Evolutionary conservation across 148 eudicot genomes (phyloP).

Genomic region (Talinum fruticosum): DNA sequence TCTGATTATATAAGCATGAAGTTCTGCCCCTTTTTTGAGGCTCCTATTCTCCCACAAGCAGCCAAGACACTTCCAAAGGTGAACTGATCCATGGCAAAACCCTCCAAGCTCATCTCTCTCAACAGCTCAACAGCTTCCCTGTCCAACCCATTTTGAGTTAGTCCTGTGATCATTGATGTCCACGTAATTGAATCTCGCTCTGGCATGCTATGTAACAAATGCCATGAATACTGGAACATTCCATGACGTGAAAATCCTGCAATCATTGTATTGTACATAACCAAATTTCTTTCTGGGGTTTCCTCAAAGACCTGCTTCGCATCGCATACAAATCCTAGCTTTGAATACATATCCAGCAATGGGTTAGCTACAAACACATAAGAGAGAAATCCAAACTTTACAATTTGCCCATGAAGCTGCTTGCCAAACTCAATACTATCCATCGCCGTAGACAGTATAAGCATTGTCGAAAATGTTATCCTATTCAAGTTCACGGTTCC

Average conservation of each 20-base stretch:
- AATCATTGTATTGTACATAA: slow-evolving; percentile 76
- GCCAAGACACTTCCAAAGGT: slow-evolving; percentile 83
- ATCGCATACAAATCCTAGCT: slow-evolving; percentile 46
- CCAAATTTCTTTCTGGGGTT: slow-evolving; percentile 74
- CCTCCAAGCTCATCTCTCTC: slow-evolving; percentile 56
- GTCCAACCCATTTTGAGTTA: slow-evolving; percentile 55
- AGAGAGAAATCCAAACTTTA: slow-evolving; percentile 61
- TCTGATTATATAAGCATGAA: slow-evolving; percentile 63
- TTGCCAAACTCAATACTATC: slow-evolving; percentile 43
- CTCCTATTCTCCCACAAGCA: slow-evolving; percentile 67
- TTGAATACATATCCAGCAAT: slow-evolving; percentile 86
- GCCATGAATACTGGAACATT: slow-evolving; percentile 53
- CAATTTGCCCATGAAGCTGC: slow-evolving; percentile 62
- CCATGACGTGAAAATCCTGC: slow-evolving; percentile 63
- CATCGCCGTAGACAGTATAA: slow-evolving; percentile 15
- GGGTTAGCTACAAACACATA: slow-evolving; percentile 82
- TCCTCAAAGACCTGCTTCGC: slow-evolving; percentile 61
- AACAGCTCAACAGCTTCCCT: slow-evolving; percentile 55
- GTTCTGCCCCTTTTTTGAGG: slow-evolving; percentile 68
- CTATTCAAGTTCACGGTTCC: slow-evolving; percentile 23
- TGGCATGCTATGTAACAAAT: slow-evolving; percentile 51
- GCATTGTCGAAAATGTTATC: slow-evolving; percentile 12
- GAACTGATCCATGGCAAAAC: slow-evolving; percentile 60
- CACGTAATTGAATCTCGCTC: slow-evolving; percentile 75
- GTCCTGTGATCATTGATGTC: slow-evolving; percentile 81